A percentile compares a stretch with the other conserved stretches of the same genome.
Conservation (phyloP, 2,329 filamentous ascomycete genomes). For the Fusarium sp. region DNA sequence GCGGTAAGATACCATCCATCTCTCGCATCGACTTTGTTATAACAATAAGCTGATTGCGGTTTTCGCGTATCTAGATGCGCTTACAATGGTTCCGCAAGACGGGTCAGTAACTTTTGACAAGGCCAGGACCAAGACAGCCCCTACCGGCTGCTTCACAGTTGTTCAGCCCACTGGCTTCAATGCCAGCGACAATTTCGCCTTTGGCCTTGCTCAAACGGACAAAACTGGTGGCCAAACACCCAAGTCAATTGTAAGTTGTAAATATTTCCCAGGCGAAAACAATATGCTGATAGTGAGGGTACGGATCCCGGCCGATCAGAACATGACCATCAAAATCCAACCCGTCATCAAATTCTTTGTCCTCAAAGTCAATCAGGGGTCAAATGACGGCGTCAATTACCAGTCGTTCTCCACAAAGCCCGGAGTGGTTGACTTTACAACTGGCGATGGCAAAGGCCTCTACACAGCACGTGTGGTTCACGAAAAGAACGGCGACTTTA, state of each 20-base stretch:
- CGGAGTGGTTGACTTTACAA: neutral
- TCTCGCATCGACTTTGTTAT: neutral
- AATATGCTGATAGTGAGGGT: neutral
- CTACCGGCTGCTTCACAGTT: neutral
- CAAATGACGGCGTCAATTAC: neutral
- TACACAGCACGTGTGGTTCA: neutral
- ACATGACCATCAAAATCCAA: neutral
- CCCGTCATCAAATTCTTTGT: neutral
- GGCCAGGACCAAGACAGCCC: neutral
- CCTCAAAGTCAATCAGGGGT: neutral
- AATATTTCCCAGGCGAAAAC: neutral
- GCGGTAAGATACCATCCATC: neutral
- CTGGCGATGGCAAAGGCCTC: neutral
- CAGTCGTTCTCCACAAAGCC: neutral
- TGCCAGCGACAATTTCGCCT: neutral
- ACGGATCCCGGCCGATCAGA: neutral
- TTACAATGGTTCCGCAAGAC: neutral
- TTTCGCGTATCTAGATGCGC: neutral
- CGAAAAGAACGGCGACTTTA: neutral
- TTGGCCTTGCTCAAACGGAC: neutral
- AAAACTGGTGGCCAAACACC: neutral
- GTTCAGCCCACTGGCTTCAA: neutral
- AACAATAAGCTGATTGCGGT: neutral
- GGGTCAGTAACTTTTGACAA: neutral
- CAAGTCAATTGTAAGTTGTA: neutral